These are phyloP conservation scores for Lentinus tigrinus DNA, from an alignment of 768 basidiomycete species.

Conservation along the genomic window DNA sequence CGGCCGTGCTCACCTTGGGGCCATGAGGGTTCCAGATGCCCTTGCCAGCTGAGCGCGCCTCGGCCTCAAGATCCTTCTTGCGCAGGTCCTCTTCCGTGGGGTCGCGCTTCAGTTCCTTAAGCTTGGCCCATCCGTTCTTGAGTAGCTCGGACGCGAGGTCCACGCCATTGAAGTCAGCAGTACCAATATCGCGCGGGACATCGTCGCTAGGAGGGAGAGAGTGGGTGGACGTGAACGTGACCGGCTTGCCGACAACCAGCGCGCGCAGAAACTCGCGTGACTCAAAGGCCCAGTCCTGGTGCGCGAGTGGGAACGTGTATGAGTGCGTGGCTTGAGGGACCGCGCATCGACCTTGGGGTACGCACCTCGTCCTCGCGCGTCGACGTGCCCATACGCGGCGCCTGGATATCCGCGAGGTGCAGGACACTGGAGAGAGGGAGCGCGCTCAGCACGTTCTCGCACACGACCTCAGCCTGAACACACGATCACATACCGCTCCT, in stretches of 20 bases:
- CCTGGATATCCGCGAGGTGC: conserved; percentile 83
- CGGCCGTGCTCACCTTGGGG: conserved; percentile 62
- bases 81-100: conserved; percentile 74
- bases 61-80: conserved; percentile 71
- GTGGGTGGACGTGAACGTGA: conserved; percentile 81
- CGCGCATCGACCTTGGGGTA: background rate
- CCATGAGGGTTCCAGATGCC: conserved; percentile 88
- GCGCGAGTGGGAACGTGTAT: background rate
- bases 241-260: conserved; percentile 85
- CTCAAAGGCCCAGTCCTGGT: conserved; percentile 86
- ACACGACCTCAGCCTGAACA: background rate
- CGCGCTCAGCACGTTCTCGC: conserved; percentile 3
- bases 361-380: conserved; percentile 82
- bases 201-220: conserved; percentile 77
- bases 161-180: conserved; percentile 66
- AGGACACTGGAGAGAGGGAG: conserved; percentile 58
- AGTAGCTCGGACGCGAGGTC: conserved; percentile 80
- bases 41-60: conserved; percentile 71
- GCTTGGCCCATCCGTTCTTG: conserved; percentile 87
- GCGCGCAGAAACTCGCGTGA: conserved; percentile 89
- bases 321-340: no score
- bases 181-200: conserved; percentile 75
- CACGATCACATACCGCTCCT: conserved; percentile 69
- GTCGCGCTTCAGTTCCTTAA: conserved; percentile 86
- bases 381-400: conserved; percentile 80